phyloP scores from a whole-genome alignment of 192 early-diverging fungal species.

The Backusella macrospora region DNA sequence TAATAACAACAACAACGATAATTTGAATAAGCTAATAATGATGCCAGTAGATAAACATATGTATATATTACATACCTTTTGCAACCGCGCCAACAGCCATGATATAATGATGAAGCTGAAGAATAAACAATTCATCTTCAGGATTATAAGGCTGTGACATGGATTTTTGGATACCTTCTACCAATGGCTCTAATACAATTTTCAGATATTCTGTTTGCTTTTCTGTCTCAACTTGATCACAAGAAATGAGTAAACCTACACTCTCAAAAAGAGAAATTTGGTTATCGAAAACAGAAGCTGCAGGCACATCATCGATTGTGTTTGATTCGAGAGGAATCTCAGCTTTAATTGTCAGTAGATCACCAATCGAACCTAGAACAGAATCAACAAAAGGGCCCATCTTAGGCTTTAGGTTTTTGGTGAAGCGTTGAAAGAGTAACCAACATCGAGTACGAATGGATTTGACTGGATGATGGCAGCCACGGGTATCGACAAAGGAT shows the following conservation, averaged over 20 bases:
- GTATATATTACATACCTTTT: slow-evolving; percentile 61
- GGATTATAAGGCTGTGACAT: slow-evolving; percentile 67
- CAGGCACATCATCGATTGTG: slow-evolving; percentile 49
- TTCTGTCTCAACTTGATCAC: slow-evolving; percentile 63
- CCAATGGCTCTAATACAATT: slow-evolving; percentile 77
- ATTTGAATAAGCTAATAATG: not conserved
- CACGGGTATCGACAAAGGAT: slow-evolving; percentile 76
- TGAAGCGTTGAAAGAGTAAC: slow-evolving; percentile 88
- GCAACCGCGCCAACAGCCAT: slow-evolving; percentile 82
- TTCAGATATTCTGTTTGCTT: slow-evolving; percentile 74
- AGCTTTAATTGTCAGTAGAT: slow-evolving; percentile 74
- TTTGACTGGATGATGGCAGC: slow-evolving; percentile 72
- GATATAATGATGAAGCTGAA: slow-evolving; percentile 84
- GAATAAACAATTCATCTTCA: slow-evolving; percentile 66
- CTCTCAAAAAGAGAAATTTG: slow-evolving; percentile 92
- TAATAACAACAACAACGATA: not conserved
- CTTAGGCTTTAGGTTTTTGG: slow-evolving; percentile 65
- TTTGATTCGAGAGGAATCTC: slow-evolving; percentile 50
- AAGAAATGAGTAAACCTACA: slow-evolving; percentile 87
- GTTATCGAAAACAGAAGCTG: slow-evolving; percentile 68
- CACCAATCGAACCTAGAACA: slow-evolving; percentile 66
- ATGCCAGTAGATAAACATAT: not conserved
- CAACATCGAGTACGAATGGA: slow-evolving; percentile 79
- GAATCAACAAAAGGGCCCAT: slow-evolving; percentile 65
- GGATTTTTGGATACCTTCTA: slow-evolving; percentile 73